Evolutionary conservation across 305 asterid genomes (phyloP), one percentile per base, ranked within the genome.

Genomic region (Solanum hybrid): DNA sequence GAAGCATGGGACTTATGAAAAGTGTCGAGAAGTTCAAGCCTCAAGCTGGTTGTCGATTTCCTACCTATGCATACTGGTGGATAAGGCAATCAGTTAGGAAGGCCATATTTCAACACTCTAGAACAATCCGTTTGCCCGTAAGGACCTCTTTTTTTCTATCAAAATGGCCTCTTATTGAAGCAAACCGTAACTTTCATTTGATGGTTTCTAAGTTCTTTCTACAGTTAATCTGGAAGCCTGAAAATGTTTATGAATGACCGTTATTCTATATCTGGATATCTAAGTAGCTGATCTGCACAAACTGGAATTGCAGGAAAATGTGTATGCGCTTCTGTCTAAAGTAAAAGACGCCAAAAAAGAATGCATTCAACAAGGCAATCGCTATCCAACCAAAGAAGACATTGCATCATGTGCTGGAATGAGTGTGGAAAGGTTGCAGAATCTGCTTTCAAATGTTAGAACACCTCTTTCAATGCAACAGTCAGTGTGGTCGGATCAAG

Each of bases 41-140:
- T 86, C 96, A 92, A 87, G 94, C 86, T 14, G 99, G 99, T 91
- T 95, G 98, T 92, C 93, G 99, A 87, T 97, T 97, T 92, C 98
- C 95, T 90, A 94, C 97, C 86, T 97, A 97, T 90, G 98, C 99
- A 14, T 97, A 95, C 91, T 97, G 98, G 98, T 97, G 99, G 99
- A 95, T 96, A 93, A 93, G 98, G 93, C 98, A 96, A 90, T 86
- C 94, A 29, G 89, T 97, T 86, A 94, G 98, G 94, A 96, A 94
- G 93, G 95, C 98, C 85, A 88, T 97, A 91, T 95, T 95, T 93
- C 98, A 91, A 89, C 95, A 97, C 91, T 97, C 99, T 87, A 93
- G 99, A 92, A 94, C 96, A 32, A 94, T 97, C 88, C 99, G 98
- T 91, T 91, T 97, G 92, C 99, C 99, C 3, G 99, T 97, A 96